phyloP scores from a whole-genome alignment of 495 filamentous ascomycete species.

The Penicillium soppii region DNA sequence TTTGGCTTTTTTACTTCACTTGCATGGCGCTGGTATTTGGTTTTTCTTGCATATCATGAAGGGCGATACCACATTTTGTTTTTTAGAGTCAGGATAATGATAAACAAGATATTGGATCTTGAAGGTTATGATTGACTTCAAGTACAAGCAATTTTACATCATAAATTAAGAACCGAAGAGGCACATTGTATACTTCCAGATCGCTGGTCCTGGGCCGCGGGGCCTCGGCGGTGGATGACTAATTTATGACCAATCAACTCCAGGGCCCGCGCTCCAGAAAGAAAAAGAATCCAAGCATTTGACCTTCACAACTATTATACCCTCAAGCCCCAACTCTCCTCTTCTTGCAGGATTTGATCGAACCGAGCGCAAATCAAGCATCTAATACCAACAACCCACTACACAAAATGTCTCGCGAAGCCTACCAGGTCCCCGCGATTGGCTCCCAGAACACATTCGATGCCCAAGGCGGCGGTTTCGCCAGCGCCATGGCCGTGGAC shows the following conservation, averaged over 20 bases:
- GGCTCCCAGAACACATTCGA: constrained; percentile 41
- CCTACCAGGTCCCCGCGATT: constrained; percentile 48
- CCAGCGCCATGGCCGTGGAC: constrained; percentile 28
- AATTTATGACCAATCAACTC: constrained; percentile 5
- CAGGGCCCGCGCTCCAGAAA: constrained; percentile 9
- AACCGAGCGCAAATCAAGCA: neutral
- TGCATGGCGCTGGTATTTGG: constrained; percentile 20
- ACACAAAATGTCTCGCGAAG: constrained; percentile 47
- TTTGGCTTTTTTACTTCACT: constrained; percentile 1
- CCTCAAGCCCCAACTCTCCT: neutral
- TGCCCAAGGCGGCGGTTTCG: constrained; percentile 26
- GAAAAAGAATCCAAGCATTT: constrained; percentile 4
- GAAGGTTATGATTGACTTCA: neutral
- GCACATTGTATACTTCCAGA: neutral
- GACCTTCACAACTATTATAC: neutral
- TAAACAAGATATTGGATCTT: neutral
- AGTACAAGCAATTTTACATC: neutral
- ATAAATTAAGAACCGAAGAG: too few species aligned
- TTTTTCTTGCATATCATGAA: constrained; percentile 15
- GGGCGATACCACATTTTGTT: constrained; percentile 18
- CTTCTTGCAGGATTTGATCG: neutral
- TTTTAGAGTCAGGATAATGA: constrained; percentile 1
- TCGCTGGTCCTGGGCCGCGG: neutral
- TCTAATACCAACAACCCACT: neutral
- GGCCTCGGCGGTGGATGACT: neutral